Evolutionary conservation across 306 rosid species (phyloP), one percentile per base, ranked within the genome.

Genomic region (Purshia tridentata): DNA sequence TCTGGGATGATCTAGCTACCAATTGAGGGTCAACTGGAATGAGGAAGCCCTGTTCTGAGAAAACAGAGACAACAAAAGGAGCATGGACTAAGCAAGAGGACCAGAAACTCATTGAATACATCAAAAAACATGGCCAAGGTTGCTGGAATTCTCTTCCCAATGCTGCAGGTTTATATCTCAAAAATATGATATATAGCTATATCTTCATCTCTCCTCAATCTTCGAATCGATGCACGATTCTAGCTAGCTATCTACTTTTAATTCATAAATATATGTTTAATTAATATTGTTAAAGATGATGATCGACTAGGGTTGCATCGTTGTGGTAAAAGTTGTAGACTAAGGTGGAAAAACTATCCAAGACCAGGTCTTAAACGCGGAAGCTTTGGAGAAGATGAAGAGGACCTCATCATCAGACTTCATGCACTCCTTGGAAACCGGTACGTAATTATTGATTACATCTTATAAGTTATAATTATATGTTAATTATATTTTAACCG

Each of bases 391-490:
- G 82, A 78, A 76, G 87, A 86, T 63, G 90, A 86, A 73, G 90
- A 80, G 54, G 89, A 85, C 71, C 76, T 85, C 22, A 85, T 85
- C 74, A 85, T 85, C 79, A 79, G 81, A 80, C 90, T 86, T 73
- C 90, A 83, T 78, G 79, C 73, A 11, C 87, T 86, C 55, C 90
- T 86, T n/a, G 90, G 90, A 19, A 83, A 86, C 76, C 23, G 87
- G 90, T 86, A 39, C 35, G 35, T 29, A 29, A 2, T 2, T 29
- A 29, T 29, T 29, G 2, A 29, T 29, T 29, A 29, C 35, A 29
- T 29, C 35, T 29, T n/a, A n/a, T n/a, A n/a, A n/a, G n/a, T n/a
- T n/a, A 12, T 56, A 6, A 56, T 2, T 57, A 57, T 44, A n/a
- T 44, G 9, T 6, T 9, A 5, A 44, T 6, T 44, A n/a, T n/a